Conservation (phyloP, 108 stramenopile species). For the Cylindrotheca closterium region DNA sequence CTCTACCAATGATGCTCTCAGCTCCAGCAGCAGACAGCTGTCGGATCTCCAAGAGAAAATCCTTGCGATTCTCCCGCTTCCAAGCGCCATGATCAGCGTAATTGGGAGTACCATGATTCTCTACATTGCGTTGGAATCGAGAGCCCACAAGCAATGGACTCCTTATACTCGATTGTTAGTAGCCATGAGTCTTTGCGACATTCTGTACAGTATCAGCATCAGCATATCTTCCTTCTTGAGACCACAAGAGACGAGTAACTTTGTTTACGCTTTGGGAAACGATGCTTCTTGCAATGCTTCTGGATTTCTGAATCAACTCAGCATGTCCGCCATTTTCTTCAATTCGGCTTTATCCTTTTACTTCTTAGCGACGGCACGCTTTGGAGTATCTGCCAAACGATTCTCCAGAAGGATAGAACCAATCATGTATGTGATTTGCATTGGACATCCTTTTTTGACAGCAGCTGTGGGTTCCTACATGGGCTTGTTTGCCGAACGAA, state of each 20-base stretch:
- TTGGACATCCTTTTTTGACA: slow-evolving; percentile 1
- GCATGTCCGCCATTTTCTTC: slow-evolving; percentile 14
- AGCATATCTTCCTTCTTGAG: slow-evolving; percentile 9
- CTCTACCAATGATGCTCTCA: no score
- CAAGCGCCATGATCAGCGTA: neutral
- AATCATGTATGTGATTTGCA: slow-evolving; percentile 6
- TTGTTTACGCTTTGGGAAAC: slow-evolving; percentile 12
- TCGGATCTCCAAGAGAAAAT: neutral
- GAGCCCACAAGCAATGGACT: slow-evolving; percentile 2
- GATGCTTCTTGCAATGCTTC: slow-evolving; percentile 18
- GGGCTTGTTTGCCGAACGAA: slow-evolving; percentile 10
- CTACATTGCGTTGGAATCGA: slow-evolving; percentile 12
- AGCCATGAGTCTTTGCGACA: slow-evolving; percentile 20
- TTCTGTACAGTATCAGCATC: neutral
- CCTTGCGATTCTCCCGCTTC: neutral
- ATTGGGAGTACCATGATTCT: slow-evolving; percentile 7
- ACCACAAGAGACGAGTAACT: slow-evolving; percentile 7
- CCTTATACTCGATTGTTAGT: slow-evolving; percentile 34
- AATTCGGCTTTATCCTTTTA: slow-evolving; percentile 22
- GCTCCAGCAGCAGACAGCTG: neutral
- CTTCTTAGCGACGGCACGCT: slow-evolving; percentile 27
- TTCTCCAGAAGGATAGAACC: slow-evolving; percentile 8
- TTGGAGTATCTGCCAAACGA: neutral
- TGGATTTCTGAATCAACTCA: slow-evolving; percentile 17
- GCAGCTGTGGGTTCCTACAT: slow-evolving; percentile 7